Percentiles rank a stretch among this genome's conserved stretches.
Evolutionary conservation across 257 asterid species (phyloP).

Genomic region (Verbascum thapsus): DNA sequence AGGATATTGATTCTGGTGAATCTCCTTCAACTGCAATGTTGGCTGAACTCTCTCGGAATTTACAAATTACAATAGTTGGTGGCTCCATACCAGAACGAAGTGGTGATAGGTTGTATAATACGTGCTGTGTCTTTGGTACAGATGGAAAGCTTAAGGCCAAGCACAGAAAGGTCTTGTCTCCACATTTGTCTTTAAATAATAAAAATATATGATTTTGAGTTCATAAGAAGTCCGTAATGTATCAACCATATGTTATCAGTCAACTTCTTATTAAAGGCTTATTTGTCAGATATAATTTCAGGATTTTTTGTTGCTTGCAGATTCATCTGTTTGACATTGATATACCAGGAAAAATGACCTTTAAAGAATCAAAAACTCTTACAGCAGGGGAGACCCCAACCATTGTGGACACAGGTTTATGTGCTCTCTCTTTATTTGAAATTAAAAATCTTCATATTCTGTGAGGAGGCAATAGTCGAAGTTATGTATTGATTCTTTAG

Average conservation of each 20-base stretch:
- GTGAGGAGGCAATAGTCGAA: slow-evolving; percentile 17
- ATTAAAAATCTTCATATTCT: slow-evolving; percentile 12
- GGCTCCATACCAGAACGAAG: slow-evolving; percentile 84
- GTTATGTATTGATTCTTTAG: slow-evolving; percentile 13
- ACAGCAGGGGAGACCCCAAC: slow-evolving; percentile 90
- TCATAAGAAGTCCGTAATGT: slow-evolving; percentile 5
- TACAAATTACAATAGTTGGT: slow-evolving; percentile 72
- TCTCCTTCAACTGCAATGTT: slow-evolving; percentile 87
- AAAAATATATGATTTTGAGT: slow-evolving; percentile 5
- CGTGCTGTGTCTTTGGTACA: slow-evolving; percentile 77
- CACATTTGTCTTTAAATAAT: not conserved
- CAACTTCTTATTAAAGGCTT: slow-evolving; percentile 20
- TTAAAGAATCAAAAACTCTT: slow-evolving; percentile 76
- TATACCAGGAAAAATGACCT: slow-evolving; percentile 82
- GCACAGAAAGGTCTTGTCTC: slow-evolving; percentile 64
- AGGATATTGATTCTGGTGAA: slow-evolving; percentile 77
- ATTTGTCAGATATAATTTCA: slow-evolving; percentile 16
- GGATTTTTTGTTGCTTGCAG: slow-evolving; percentile 42
- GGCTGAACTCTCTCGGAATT: slow-evolving; percentile 63
- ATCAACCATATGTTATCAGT: not conserved
- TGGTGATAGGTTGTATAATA: slow-evolving; percentile 67
- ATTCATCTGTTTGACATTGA: slow-evolving; percentile 88
- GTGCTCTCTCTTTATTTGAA: slow-evolving; percentile 24
- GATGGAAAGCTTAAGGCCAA: slow-evolving; percentile 73
- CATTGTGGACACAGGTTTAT: slow-evolving; percentile 76